Percentiles rank a stretch among this genome's conserved stretches.
These are phyloP conservation scores for Prosopis cineraria DNA, from an alignment of 306 rosid genomes.

Conservation along the genomic window DNA sequence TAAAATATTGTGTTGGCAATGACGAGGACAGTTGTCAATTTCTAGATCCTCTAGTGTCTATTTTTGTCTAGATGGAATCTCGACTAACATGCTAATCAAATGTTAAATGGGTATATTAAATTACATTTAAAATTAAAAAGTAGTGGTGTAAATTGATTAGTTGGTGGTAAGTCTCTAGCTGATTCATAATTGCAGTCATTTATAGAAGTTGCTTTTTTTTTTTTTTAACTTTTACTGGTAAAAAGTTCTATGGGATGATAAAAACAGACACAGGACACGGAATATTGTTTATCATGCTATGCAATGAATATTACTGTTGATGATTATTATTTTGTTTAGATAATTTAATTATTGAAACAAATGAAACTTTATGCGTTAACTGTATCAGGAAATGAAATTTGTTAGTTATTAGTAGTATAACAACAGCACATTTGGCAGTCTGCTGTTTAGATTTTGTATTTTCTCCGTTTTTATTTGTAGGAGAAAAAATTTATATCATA, in stretches of 20 bases:
- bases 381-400: not conserved
- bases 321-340: not conserved
- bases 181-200: not conserved
- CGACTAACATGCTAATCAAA: not conserved
- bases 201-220: not conserved
- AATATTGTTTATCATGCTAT: not conserved
- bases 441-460: too few relatives aligned
- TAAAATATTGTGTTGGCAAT: not conserved
- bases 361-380: not conserved
- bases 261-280: not conserved
- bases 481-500: too few relatives aligned
- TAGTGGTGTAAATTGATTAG: slow-evolving; percentile 4
- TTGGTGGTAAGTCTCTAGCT: not conserved
- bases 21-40: not conserved
- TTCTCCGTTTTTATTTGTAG: too few relatives aligned
- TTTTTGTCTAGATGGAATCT: slow-evolving; percentile 4
- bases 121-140: not conserved
- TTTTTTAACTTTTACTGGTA: not conserved
- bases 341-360: not conserved
- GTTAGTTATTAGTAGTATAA: too few relatives aligned
- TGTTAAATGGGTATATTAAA: not conserved
- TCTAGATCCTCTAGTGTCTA: slow-evolving; percentile 4
- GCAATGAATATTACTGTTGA: not conserved
- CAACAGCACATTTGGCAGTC: too few relatives aligned
- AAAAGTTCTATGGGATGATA: not conserved